phyloP scores from a whole-genome alignment of 139 green algal genomes.

The Coccomyxa sp. region DNA sequence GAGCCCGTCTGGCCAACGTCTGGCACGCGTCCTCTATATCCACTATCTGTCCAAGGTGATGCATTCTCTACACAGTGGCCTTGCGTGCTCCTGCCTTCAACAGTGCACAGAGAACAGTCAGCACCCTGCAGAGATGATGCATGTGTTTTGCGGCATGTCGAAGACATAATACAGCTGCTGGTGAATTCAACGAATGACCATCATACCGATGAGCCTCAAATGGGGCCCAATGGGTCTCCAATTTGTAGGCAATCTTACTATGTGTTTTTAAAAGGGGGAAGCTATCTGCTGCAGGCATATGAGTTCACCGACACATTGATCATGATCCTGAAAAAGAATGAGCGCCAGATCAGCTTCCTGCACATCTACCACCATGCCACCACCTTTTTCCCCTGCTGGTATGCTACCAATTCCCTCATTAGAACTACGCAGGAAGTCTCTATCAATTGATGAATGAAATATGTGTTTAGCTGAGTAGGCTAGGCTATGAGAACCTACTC shows the following conservation, averaged over 20 bases:
- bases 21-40: conserved; percentile 37
- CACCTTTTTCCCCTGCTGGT: conserved; percentile 46
- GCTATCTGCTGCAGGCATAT: conserved; percentile 28
- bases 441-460: no score
- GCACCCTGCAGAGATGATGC: background rate
- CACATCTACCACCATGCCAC: conserved; percentile 53
- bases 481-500: no score
- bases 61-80: background rate
- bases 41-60: conserved; percentile 43
- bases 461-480: no score
- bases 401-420: background rate
- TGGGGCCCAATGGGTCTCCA: no score
- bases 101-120: background rate
- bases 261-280: background rate
- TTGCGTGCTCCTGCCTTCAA: background rate
- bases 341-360: conserved; percentile 43
- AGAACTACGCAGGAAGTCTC: background rate
- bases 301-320: conserved; percentile 60
- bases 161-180: background rate
- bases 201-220: no score
- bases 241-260: background rate
- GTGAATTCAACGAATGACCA: background rate
- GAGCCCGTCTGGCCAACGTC: conserved; percentile 13
- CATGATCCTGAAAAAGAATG: conserved; percentile 62
- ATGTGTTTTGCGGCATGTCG: background rate